Conservation (phyloP, 2,329 filamentous ascomycete genomes). For the Clonostachys solani region DNA sequence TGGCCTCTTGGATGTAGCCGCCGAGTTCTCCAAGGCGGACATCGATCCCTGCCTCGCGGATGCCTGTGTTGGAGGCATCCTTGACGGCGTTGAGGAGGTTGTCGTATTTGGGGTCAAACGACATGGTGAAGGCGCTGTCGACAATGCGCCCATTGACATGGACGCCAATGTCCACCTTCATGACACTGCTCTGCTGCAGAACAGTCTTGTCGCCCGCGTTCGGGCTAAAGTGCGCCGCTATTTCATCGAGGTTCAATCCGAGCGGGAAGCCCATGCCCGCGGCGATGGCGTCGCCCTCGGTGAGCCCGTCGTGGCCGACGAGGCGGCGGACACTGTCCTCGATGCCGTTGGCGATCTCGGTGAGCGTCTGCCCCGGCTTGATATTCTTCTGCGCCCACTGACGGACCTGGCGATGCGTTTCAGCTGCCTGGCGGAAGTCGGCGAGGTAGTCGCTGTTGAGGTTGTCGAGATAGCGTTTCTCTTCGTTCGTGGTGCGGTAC, state of each 20-base stretch:
- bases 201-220: constrained; percentile 81
- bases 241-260: constrained; percentile 78
- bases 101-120: constrained; percentile 72
- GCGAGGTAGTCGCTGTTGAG: constrained; percentile 75
- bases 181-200: constrained; percentile 67
- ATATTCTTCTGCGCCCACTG: constrained; percentile 79
- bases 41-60: constrained; percentile 83
- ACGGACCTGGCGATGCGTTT: constrained; percentile 83
- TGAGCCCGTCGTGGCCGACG: constrained; percentile 70
- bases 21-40: constrained; percentile 84
- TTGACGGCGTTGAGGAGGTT: constrained; percentile 69
- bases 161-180: constrained; percentile 81
- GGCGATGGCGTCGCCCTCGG: constrained; percentile 73
- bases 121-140: constrained; percentile 75
- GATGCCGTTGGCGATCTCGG: constrained; percentile 82
- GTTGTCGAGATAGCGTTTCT: constrained; percentile 78
- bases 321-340: constrained; percentile 76
- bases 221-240: constrained; percentile 81
- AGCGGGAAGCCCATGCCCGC: constrained; percentile 86
- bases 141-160: constrained; percentile 78
- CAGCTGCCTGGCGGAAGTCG: constrained; percentile 81
- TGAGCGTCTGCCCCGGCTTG: constrained; percentile 75
- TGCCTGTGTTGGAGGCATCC: constrained; percentile 78
- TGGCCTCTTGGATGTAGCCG: constrained; percentile 78
- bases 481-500: constrained; percentile 75